Evolutionary conservation across 371 early-diverging fungal genomes (phyloP), one percentile per base, ranked within the genome.

Genomic region (Syncephalastrum monosporum): DNA sequence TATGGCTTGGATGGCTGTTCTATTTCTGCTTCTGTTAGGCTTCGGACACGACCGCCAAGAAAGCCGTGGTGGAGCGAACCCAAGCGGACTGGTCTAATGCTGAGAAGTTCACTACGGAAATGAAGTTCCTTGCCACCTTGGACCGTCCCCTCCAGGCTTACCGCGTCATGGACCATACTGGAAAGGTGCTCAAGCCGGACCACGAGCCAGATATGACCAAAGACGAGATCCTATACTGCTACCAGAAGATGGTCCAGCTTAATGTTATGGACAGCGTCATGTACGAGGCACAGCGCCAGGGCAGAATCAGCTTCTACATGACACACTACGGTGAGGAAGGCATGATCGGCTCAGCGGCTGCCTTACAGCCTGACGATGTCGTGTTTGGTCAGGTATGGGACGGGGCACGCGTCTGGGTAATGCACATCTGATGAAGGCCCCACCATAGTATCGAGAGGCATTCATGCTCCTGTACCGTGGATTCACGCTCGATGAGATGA

Each of bases 301-400:
- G 98, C 14, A 89, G 98, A 55, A 96, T 98, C 56, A 91, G 93
- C 56, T 98, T 98, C 60, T 98, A 98, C 78, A 97, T 97, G 97
- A 98, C 98, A 38, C 90, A 85, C 68, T 96, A 92, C 77, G 98
- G 98, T 47, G 98, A 98, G 79, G 98, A 98, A 73, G 98, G 96
- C 16, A 87, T 90, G 68, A 87, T 97, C 55, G 97, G 95, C 23
- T 84, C 82, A 54, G 96, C 97, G 3, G 95, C 92, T 27, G 98
- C 96, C 6, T 75, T 98, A 24, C 76, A 82, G 15, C 66, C 78
- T 17, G 84, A 89, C 50, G 98, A 98, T 67, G 87, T 92, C 13
- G 82, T 98, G 13, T 96, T 88, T 75, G 96, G 95, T 25, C 94
- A 93, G 75, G 89, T 90, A 81, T 47, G 55, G 15, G 43, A 12